phyloP scores from a whole-genome alignment of 2,329 filamentous ascomycete genomes.

The Ophioceras dolichostomum region DNA sequence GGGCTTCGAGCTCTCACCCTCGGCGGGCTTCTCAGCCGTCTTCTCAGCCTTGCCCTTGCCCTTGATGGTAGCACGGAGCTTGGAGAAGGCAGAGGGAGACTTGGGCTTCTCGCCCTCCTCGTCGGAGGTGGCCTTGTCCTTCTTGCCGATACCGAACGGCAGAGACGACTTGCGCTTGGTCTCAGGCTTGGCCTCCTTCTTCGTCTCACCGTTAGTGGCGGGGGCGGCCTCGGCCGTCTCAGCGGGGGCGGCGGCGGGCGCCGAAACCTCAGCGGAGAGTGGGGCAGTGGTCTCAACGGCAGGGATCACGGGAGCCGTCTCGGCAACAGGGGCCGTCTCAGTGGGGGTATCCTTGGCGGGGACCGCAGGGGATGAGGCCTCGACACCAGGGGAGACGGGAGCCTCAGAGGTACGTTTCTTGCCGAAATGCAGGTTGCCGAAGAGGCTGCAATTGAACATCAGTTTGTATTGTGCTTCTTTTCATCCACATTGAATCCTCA shows the following conservation, averaged over 20 bases:
- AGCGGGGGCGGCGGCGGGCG: slow-evolving; percentile 30
- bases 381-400: slow-evolving; percentile 24
- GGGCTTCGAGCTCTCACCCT: slow-evolving; percentile 30
- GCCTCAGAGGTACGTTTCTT: no score
- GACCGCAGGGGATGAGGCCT: slow-evolving; percentile 26
- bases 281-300: slow-evolving; percentile 45
- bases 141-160: slow-evolving; percentile 67
- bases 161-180: slow-evolving; percentile 74
- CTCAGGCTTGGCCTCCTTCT: slow-evolving; percentile 54
- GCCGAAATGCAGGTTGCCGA: slow-evolving; percentile 40
- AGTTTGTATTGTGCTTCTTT: no score
- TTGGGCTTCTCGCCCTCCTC: slow-evolving; percentile 49
- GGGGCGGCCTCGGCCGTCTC: slow-evolving; percentile 32
- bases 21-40: slow-evolving; percentile 22
- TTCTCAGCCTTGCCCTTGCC: slow-evolving; percentile 21
- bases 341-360: slow-evolving; percentile 28
- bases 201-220: slow-evolving; percentile 36
- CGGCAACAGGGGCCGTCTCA: slow-evolving; percentile 29
- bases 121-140: slow-evolving; percentile 49
- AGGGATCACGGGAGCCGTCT: slow-evolving; percentile 45
- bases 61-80: slow-evolving; percentile 46
- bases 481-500: no score
- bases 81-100: slow-evolving; percentile 42
- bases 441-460: slow-evolving; percentile 36
- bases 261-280: slow-evolving; percentile 40